Evolutionary conservation across 345 rosid species (phyloP).

Genomic region (Corymbia maculata): DNA sequence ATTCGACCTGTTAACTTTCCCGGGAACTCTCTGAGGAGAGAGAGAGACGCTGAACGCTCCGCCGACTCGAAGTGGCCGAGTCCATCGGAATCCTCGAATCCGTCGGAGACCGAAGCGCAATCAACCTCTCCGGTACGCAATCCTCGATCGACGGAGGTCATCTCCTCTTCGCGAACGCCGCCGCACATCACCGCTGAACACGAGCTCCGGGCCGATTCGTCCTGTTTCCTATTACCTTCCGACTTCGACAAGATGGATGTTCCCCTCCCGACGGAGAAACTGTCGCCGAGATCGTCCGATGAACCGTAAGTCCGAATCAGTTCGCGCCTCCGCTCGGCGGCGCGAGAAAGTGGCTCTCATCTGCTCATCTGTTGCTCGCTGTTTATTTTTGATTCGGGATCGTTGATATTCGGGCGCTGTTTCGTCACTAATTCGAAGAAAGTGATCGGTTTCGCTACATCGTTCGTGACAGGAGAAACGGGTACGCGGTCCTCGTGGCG

Average conservation of each 20-base stretch:
- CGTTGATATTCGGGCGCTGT: background rate
- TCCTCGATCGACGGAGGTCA: background rate
- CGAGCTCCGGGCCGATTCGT: background rate
- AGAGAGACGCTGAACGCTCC: too few relatives aligned
- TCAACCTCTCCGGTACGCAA: background rate
- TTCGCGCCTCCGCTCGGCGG: slow-evolving; percentile 1
- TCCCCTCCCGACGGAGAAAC: slow-evolving; percentile 52
- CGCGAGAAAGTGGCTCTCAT: background rate
- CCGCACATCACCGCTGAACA: background rate
- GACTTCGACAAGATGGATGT: slow-evolving; percentile 31
- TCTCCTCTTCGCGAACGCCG: background rate
- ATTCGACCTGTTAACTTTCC: background rate
- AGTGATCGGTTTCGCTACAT: background rate
- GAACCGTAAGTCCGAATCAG: slow-evolving; percentile 4
- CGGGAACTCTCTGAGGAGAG: background rate
- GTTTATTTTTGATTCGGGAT: background rate
- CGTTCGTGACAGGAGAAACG: slow-evolving; percentile 22
- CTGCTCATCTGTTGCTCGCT: background rate
- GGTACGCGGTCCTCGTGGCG: slow-evolving; percentile 59
- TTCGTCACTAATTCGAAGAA: background rate
- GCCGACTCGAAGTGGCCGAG: too few relatives aligned
- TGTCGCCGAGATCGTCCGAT: slow-evolving; percentile 16
- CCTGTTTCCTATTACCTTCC: background rate
- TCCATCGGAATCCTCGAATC: background rate
- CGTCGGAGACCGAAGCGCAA: background rate